phyloP scores from a whole-genome alignment of 768 basidiomycete species.

The Cyclocybe aegerita region DNA sequence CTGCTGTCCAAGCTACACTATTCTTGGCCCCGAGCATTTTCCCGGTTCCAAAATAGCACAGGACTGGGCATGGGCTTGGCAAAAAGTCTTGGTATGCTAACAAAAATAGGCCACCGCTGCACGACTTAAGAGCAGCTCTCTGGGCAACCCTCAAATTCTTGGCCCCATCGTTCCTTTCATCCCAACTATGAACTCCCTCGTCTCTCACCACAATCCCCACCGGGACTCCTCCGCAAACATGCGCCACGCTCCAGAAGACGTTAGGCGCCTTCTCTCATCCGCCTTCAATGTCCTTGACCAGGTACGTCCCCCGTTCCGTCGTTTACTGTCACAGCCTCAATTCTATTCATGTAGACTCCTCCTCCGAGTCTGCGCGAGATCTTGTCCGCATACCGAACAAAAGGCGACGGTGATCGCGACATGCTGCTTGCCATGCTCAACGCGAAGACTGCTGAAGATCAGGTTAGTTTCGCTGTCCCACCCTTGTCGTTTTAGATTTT shows the following conservation, averaged over 20 bases:
- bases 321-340: slow-evolving; percentile 15
- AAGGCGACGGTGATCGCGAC: slow-evolving; percentile 90
- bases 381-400: slow-evolving; percentile 77
- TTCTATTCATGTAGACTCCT: slow-evolving; percentile 47
- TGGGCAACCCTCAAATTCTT: slow-evolving; percentile 37
- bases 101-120: slow-evolving; percentile 44
- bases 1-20: slow-evolving; percentile 12
- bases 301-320: slow-evolving; percentile 25
- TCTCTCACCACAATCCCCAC: slow-evolving; percentile 29
- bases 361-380: slow-evolving; percentile 86
- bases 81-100: slow-evolving; percentile 42
- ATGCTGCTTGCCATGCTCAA: slow-evolving; percentile 89
- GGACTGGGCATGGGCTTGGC: slow-evolving; percentile 37
- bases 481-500: slow-evolving; percentile 6
- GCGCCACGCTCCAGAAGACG: slow-evolving; percentile 26
- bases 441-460: slow-evolving; percentile 91
- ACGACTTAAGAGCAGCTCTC: slow-evolving; percentile 45
- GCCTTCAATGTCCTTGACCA: slow-evolving; percentile 43
- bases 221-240: slow-evolving; percentile 24
- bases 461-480: slow-evolving; percentile 48
- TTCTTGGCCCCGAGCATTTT: slow-evolving; percentile 33
- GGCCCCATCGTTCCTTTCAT: slow-evolving; percentile 33
- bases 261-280: slow-evolving; percentile 35
- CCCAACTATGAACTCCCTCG: slow-evolving; percentile 33
- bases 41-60: slow-evolving; percentile 41